Conservation (phyloP, 768 basidiomycete species). For the Leccinum sublutescens region DNA sequence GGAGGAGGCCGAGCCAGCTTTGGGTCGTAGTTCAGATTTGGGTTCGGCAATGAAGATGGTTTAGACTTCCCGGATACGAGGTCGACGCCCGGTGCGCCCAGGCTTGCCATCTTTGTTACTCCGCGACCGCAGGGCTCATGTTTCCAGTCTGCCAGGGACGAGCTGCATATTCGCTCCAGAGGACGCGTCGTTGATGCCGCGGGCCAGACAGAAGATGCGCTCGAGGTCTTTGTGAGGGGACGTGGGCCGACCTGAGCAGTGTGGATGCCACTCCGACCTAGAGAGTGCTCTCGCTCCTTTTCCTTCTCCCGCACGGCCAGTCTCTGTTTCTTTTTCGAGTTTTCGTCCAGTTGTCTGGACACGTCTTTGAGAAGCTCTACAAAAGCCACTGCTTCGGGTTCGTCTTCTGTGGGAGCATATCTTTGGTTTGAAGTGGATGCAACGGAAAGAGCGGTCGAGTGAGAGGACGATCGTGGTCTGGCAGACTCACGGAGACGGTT, state of each 20-base stretch:
- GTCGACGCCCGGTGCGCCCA: neutral
- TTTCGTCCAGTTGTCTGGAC: constrained; percentile 23
- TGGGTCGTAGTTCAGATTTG: constrained; percentile 11
- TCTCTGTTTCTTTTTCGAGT: constrained; percentile 28
- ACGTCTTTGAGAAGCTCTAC: constrained; percentile 26
- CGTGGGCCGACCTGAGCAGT: neutral
- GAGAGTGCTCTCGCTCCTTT: constrained; percentile 8
- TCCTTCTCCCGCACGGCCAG: constrained; percentile 11
- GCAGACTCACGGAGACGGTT: constrained; percentile 11
- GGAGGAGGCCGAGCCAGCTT: constrained; percentile 1
- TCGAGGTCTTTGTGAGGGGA: constrained; percentile 18
- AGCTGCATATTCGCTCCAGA: neutral
- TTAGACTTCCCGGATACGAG: constrained; percentile 13
- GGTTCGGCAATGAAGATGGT: constrained; percentile 10
- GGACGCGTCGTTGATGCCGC: neutral
- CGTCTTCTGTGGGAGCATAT: constrained; percentile 13
- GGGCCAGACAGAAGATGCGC: constrained; percentile 11
- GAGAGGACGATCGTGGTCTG: constrained; percentile 21
- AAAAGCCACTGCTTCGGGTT: constrained; percentile 25
- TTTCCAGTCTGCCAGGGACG: neutral
- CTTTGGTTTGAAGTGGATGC: neutral
- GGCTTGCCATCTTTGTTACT: constrained; percentile 8
- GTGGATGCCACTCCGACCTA: neutral
- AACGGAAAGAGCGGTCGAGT: constrained; percentile 4
- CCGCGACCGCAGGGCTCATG: constrained; percentile 2